Conservation (phyloP, 345 rosid species). For the Populus davidiana region DNA sequence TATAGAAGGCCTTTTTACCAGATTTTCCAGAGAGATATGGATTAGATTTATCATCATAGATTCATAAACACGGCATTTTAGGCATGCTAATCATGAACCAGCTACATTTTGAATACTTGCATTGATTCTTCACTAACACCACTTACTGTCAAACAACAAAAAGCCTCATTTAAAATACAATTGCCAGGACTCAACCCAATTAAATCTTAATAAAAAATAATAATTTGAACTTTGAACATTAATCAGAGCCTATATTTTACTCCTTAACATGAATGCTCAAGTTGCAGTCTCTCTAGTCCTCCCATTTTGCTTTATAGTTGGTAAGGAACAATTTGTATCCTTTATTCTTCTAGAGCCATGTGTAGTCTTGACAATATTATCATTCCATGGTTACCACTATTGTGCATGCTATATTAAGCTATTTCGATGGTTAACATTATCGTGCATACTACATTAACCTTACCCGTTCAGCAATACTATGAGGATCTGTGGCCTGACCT, state of each 20-base stretch:
- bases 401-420: neutral
- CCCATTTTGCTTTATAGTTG: neutral
- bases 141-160: neutral
- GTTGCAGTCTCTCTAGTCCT: neutral
- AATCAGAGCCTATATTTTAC: neutral
- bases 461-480: constrained; percentile 99
- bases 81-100: neutral
- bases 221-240: neutral
- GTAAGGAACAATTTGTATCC: neutral
- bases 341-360: neutral
- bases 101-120: neutral
- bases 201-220: neutral
- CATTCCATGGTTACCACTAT: neutral
- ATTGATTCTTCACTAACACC: neutral
- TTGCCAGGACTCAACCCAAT: neutral
- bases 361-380: neutral
- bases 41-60: neutral
- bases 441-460: constrained; percentile 1
- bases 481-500: constrained; percentile 99
- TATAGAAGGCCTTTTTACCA: neutral
- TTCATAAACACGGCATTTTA: neutral
- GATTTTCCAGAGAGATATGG: neutral
- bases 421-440: neutral
- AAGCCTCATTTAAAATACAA: neutral
- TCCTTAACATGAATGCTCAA: neutral